Conservation (phyloP, 83 land plant genomes). For the Picea mariana region DNA sequence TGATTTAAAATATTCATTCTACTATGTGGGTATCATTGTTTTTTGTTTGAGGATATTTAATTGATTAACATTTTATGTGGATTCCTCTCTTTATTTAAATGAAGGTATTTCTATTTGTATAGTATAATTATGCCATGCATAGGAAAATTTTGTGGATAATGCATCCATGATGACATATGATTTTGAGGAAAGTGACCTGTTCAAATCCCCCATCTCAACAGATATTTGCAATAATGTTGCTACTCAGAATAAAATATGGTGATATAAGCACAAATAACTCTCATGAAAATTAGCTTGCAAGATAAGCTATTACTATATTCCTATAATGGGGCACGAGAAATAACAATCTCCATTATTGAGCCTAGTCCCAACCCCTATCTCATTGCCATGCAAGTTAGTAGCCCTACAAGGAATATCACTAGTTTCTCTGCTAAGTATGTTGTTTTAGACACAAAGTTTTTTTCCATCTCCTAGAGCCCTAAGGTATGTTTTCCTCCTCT, state of each 20-base stretch:
- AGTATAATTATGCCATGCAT: neutral
- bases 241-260: neutral
- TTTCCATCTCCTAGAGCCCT: conserved; percentile 4
- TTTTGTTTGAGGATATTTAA: neutral
- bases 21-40: neutral
- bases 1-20: too few relatives aligned
- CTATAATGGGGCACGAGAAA: neutral
- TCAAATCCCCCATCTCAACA: neutral
- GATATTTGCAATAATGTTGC: neutral
- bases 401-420: neutral
- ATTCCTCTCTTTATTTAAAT: neutral
- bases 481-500: neutral
- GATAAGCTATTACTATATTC: neutral
- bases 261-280: neutral
- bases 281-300: neutral
- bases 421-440: neutral
- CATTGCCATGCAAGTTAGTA: neutral
- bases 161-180: neutral
- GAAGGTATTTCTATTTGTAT: neutral
- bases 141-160: conserved; percentile 2
- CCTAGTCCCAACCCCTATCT: too few relatives aligned
- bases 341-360: too few relatives aligned
- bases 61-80: neutral
- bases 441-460: neutral
- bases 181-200: neutral